Percentiles rank a stretch among this genome's conserved stretches.
phyloP scores from a whole-genome alignment of 495 filamentous ascomycete genomes.

The Baudoinia panamericana region DNA sequence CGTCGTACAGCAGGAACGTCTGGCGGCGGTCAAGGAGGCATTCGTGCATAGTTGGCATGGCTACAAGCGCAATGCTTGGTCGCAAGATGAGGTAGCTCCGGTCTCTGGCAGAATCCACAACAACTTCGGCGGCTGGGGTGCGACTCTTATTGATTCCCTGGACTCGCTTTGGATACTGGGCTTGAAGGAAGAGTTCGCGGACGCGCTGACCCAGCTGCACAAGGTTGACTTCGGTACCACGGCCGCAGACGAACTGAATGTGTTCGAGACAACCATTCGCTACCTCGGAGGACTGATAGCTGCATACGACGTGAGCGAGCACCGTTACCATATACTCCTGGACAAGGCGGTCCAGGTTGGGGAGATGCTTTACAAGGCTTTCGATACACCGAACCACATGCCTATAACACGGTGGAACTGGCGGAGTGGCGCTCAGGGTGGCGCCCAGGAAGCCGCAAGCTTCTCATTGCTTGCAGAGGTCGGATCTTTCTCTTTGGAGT shows the following conservation, averaged over 20 bases:
- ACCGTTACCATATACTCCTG: conserved; percentile 31
- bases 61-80: conserved; percentile 67
- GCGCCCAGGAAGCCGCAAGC: conserved; percentile 32
- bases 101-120: conserved; percentile 39
- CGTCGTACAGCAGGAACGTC: conserved; percentile 32
- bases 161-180: conserved; percentile 33
- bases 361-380: conserved; percentile 34
- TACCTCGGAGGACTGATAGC: conserved; percentile 39
- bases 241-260: conserved; percentile 27
- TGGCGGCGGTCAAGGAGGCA: conserved; percentile 48
- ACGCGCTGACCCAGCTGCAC: conserved; percentile 24
- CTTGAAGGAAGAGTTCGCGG: conserved; percentile 27
- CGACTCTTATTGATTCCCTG: conserved; percentile 27
- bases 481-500: conserved; percentile 29
- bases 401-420: conserved; percentile 40
- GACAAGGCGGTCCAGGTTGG: conserved; percentile 31
- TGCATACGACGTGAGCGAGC: conserved; percentile 39
- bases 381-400: conserved; percentile 33
- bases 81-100: conserved; percentile 64
- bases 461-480: conserved; percentile 31
- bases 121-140: conserved; percentile 29
- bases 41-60: conserved; percentile 63
- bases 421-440: conserved; percentile 28
- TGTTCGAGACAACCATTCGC: conserved; percentile 39
- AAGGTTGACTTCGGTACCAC: conserved; percentile 30